Evolutionary conservation across 371 early-diverging fungal genomes (phyloP).

Genomic region (Parasitella parasitica): DNA sequence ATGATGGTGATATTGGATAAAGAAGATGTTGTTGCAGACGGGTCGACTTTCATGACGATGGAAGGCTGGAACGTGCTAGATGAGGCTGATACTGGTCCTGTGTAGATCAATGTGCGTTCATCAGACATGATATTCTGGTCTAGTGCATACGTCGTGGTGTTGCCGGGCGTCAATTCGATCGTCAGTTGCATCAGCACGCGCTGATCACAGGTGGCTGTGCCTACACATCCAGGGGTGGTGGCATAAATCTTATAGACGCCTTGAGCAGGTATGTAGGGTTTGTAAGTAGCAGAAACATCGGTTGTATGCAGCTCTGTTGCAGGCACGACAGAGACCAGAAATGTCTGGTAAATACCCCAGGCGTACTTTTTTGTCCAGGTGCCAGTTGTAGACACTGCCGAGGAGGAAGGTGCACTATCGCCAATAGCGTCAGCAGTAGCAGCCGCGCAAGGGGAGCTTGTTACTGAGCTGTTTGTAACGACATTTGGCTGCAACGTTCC

Average conservation of each 20-base stretch:
- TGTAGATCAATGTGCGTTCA: conserved; percentile 46
- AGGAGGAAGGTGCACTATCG: conserved; percentile 2
- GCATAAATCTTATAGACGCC: conserved; percentile 66
- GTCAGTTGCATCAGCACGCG: conserved; percentile 51
- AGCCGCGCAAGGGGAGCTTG: not conserved
- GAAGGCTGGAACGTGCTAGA: conserved; percentile 30
- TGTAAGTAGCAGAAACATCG: conserved; percentile 49
- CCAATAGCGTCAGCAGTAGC: too few relatives aligned
- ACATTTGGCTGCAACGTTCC: conserved; percentile 46
- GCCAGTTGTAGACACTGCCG: conserved; percentile 28
- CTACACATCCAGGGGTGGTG: conserved; percentile 68
- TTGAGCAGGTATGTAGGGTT: conserved; percentile 59
- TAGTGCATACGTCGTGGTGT: conserved; percentile 27
- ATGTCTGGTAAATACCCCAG: conserved; percentile 43
- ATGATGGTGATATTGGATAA: conserved; percentile 22
- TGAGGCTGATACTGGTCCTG: conserved; percentile 46
- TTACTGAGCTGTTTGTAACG: conserved; percentile 14
- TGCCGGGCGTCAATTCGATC: conserved; percentile 43
- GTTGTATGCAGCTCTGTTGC: conserved; percentile 30
- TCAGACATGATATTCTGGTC: conserved; percentile 47
- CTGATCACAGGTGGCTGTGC: conserved; percentile 53
- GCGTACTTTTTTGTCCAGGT: conserved; percentile 35
- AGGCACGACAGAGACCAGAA: conserved; percentile 36
- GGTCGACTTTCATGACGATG: conserved; percentile 18
- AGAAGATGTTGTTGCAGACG: conserved; percentile 20